Evolutionary conservation across 352 stramenopile species (phyloP), one percentile per base, ranked within the genome.

Genomic region (Phytophthora cajani): DNA sequence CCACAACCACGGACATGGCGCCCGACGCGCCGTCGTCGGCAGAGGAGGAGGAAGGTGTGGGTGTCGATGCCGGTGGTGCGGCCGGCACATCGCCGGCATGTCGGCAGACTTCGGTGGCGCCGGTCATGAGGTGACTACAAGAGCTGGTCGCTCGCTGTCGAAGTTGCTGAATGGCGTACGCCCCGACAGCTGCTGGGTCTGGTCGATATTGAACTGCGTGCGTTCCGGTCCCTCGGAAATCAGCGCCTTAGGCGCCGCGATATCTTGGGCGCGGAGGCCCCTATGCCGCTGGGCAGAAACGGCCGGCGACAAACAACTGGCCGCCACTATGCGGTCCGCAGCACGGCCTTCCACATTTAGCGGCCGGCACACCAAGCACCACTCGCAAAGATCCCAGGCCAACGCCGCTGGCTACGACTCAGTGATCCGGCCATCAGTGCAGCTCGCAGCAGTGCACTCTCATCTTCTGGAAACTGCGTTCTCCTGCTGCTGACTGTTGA

Each of bases 1-100:
- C 71, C 1, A 80, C 81, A 30, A 93, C 71, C 14, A 92, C 73
- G 1, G 75, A 74, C 69, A 79, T 84, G 55, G 78, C 76, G 36
- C 70, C 62, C 3, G 78, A 83, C 19, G 58, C 55, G 33, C 32
- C 56, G 14, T 72, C 49, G 27, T 74, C 61, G 33, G 42, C 38
- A 17, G 38, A 44, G 38, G 38, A 36, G 30, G 30, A 36, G 7
- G 30, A 11, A 36, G 30, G 30, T 36, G 30, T 8, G 3, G 38
- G 38, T 44, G 38, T 6, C 12, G 36, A 47, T n/a, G 16, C 46
- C 32, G 33, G 5, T 17, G 42, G 19, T n/a, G 58, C 21, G 19
- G 53, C 12, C 25, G 58, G 62, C 32, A 72, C 58, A 21, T 67
- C 71, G 3, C 32, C 53, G 16, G 53, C 30, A 30, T 25, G 58